Conservation (phyloP, 176 grass and related monocot species). For the Phoenix dactylifera region DNA sequence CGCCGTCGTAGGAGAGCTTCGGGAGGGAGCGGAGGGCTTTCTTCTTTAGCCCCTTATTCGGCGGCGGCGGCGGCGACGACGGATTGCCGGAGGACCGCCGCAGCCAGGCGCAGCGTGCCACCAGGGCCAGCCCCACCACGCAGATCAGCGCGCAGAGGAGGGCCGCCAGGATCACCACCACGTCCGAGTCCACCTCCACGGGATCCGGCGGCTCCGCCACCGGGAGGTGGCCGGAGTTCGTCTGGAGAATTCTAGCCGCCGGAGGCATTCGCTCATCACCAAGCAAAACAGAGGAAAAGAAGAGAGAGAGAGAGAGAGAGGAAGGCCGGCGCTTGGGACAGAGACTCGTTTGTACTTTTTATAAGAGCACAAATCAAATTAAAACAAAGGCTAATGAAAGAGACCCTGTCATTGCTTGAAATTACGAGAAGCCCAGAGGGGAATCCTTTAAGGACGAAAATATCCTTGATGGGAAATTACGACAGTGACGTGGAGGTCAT, state of each 20-base stretch:
- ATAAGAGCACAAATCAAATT: no score
- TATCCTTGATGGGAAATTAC: no score
- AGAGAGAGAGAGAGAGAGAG: conserved; percentile 6
- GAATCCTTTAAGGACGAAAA: no score
- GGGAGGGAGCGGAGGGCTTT: conserved; percentile 51
- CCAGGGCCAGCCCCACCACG: conserved; percentile 47
- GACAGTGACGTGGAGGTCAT: no score
- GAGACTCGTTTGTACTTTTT: no score
- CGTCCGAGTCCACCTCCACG: conserved; percentile 40
- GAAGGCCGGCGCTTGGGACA: no score
- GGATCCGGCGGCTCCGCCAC: conserved; percentile 21
- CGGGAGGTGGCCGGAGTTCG: conserved; percentile 22
- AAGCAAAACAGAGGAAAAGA: not conserved
- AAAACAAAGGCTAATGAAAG: no score
- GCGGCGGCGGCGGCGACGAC: not conserved
- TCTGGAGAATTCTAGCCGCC: conserved; percentile 39
- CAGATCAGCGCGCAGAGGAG: conserved; percentile 70
- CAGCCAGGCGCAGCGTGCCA: conserved; percentile 48
- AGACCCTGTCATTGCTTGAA: no score
- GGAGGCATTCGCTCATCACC: conserved; percentile 15
- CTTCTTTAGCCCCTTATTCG: conserved; percentile 61
- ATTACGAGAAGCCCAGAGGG: no score
- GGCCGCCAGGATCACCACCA: conserved; percentile 58
- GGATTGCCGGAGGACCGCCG: conserved; percentile 9
- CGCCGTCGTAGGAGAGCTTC: conserved; percentile 35